A percentile compares a stretch with the other conserved stretches of the same genome.
Evolutionary conservation across 73 alveolate species (phyloP).

Genomic region (Tetrahymena elliotti): DNA sequence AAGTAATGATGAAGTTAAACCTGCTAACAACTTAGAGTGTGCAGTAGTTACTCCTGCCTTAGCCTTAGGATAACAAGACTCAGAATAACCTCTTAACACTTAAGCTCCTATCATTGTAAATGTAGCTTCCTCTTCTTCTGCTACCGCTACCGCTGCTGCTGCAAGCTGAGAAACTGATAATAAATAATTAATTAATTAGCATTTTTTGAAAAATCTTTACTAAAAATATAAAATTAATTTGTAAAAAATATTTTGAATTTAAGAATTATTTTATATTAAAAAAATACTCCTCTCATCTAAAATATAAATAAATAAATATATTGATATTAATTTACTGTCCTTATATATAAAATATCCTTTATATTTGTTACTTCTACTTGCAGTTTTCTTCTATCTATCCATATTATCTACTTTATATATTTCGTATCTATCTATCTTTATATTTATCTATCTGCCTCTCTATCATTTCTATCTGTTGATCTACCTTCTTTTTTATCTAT

Average conservation of each 20-base stretch:
- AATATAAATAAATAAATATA: too few relatives aligned
- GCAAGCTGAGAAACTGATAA: not conserved
- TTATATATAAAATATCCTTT: not conserved
- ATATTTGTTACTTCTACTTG: not conserved
- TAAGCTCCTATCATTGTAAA: not conserved
- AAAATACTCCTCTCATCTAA: not conserved
- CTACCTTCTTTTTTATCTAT: too few relatives aligned
- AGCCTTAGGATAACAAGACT: not conserved
- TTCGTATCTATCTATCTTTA: too few relatives aligned
- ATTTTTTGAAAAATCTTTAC: too few relatives aligned
- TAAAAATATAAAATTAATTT: too few relatives aligned
- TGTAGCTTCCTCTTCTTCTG: not conserved
- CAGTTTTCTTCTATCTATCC: not conserved
- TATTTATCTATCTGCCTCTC: too few relatives aligned
- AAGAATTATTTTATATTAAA: too few relatives aligned
- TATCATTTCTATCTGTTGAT: too few relatives aligned
- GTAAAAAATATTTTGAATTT: not conserved
- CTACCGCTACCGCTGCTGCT: not conserved
- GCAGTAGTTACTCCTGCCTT: not conserved
- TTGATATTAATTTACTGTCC: not conserved
- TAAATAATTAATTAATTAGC: not conserved
- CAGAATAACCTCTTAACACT: not conserved
- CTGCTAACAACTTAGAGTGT: not conserved
- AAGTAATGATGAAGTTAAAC: not conserved
- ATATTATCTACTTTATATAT: not conserved